These are phyloP conservation scores for Aspergillus terreus DNA, from an alignment of 2,329 filamentous ascomycete genomes.

Conservation along the genomic window DNA sequence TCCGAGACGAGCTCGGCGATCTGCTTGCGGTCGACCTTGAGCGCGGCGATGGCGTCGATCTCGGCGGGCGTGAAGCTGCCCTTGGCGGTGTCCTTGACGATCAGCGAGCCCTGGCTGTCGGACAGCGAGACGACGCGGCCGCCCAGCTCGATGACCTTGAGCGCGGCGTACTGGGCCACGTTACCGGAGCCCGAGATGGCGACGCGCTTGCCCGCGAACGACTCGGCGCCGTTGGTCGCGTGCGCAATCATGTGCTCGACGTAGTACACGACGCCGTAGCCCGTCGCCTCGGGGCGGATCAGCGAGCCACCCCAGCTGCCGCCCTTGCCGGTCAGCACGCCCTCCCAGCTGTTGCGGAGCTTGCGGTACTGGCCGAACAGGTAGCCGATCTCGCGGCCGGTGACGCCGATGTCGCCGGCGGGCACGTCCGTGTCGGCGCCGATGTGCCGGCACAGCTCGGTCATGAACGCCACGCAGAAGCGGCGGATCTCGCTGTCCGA, in stretches of 20 bases:
- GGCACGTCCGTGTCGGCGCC: conserved; percentile 94
- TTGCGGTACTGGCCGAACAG: conserved; percentile 93
- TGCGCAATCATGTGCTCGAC: conserved; percentile 93
- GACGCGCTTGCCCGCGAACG: conserved; percentile 86
- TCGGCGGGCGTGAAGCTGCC: conserved; percentile 72
- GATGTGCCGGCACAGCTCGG: conserved; percentile 91
- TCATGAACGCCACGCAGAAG: conserved; percentile 97
- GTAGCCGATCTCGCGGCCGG: conserved; percentile 87
- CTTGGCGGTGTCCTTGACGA: conserved; percentile 68
- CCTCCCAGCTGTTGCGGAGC: conserved; percentile 87
- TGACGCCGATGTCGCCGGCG: conserved; percentile 94
- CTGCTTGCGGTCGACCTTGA: conserved; percentile 84
- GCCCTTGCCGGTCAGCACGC: conserved; percentile 94
- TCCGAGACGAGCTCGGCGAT: conserved; percentile 67
- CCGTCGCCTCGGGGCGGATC: conserved; percentile 95
- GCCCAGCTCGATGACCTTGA: conserved; percentile 95
- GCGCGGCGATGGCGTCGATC: conserved; percentile 70
- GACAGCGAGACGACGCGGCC: conserved; percentile 89
- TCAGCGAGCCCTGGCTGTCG: conserved; percentile 81
- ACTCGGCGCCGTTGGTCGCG: conserved; percentile 71
- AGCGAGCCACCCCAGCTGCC: conserved; percentile 86
- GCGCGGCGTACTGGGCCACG: conserved; percentile 93
- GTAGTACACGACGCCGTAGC: conserved; percentile 95
- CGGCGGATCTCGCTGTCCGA: conserved; percentile 94
- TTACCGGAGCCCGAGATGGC: conserved; percentile 96